Evolutionary conservation across 2,329 filamentous ascomycete genomes (phyloP).

Genomic region (Macrophomina tecta): DNA sequence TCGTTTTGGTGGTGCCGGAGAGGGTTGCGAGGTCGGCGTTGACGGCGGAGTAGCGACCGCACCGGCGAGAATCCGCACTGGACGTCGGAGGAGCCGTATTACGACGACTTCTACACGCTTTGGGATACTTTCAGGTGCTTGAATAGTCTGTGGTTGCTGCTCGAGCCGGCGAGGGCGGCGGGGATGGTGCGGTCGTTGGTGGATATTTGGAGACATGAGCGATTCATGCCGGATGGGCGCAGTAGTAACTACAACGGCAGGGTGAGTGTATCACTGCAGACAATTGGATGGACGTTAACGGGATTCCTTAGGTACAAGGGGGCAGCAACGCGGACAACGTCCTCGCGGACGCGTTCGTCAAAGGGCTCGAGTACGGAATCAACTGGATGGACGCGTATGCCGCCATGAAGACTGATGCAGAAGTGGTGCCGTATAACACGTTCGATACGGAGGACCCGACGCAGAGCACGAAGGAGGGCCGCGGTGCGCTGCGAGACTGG

Average conservation of each 20-base stretch:
- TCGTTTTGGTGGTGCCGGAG: neutral
- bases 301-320: constrained; percentile 35
- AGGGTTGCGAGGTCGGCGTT: neutral
- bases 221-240: constrained; percentile 44
- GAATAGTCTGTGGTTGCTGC: constrained; percentile 31
- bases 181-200: constrained; percentile 32
- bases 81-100: constrained; percentile 41
- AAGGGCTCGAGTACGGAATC: constrained; percentile 37
- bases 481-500: constrained; percentile 42
- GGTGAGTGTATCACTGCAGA: constrained; percentile 31
- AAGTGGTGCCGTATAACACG: constrained; percentile 32
- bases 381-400: constrained; percentile 43
- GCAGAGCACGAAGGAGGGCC: constrained; percentile 38
- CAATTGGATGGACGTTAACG: constrained; percentile 50
- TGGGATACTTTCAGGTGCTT: constrained; percentile 31
- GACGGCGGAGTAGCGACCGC: constrained; percentile 31
- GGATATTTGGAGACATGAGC: constrained; percentile 36
- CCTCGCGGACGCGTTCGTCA: constrained; percentile 43
- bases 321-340: constrained; percentile 45
- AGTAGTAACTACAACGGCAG: constrained; percentile 42
- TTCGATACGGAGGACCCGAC: constrained; percentile 37
- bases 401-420: constrained; percentile 35
- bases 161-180: constrained; percentile 28
- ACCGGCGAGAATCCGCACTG: constrained; percentile 39
- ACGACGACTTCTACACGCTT: constrained; percentile 38